Conservation (phyloP, 176 grass and related monocot species). For the Metroxylon sagu region DNA sequence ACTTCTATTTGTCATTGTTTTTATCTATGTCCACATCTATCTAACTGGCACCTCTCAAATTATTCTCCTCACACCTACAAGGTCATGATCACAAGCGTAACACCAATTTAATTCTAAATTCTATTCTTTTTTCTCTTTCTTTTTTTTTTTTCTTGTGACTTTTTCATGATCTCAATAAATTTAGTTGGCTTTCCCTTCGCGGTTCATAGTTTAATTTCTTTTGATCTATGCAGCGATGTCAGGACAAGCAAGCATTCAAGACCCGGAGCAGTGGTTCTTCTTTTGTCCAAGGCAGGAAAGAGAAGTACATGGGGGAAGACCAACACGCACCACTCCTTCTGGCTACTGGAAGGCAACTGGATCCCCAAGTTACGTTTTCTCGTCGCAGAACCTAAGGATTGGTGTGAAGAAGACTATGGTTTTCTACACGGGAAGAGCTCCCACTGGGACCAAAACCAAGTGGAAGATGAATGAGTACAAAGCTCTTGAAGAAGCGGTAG, state of each 20-base stretch:
- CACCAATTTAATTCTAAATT: too few species aligned
- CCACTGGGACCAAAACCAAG: slow-evolving; percentile 52
- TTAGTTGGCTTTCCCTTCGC: neutral
- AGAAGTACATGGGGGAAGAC: slow-evolving; percentile 75
- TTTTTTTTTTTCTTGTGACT: too few species aligned
- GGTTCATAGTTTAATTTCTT: neutral
- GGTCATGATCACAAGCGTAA: too few species aligned
- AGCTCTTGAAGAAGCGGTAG: slow-evolving; percentile 30
- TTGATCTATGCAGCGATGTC: slow-evolving; percentile 26
- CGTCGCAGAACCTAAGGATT: slow-evolving; percentile 36
- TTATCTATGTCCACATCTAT: too few species aligned
- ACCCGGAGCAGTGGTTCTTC: slow-evolving; percentile 81
- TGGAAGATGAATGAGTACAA: slow-evolving; percentile 99
- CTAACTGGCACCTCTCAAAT: too few species aligned
- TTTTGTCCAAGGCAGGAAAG: slow-evolving; percentile 81
- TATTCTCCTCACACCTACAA: too few species aligned
- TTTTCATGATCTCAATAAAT: too few species aligned
- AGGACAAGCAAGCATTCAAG: slow-evolving; percentile 16
- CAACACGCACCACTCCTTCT: slow-evolving; percentile 69
- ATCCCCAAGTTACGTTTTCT: slow-evolving; percentile 65
- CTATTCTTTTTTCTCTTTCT: too few species aligned
- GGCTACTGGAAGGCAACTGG: slow-evolving; percentile 99
- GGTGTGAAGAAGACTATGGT: slow-evolving; percentile 94
- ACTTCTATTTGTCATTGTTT: too few species aligned
- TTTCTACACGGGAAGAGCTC: slow-evolving; percentile 75